phyloP scores from a whole-genome alignment of 2,329 filamentous ascomycete genomes.

The Fusarium concolor region DNA sequence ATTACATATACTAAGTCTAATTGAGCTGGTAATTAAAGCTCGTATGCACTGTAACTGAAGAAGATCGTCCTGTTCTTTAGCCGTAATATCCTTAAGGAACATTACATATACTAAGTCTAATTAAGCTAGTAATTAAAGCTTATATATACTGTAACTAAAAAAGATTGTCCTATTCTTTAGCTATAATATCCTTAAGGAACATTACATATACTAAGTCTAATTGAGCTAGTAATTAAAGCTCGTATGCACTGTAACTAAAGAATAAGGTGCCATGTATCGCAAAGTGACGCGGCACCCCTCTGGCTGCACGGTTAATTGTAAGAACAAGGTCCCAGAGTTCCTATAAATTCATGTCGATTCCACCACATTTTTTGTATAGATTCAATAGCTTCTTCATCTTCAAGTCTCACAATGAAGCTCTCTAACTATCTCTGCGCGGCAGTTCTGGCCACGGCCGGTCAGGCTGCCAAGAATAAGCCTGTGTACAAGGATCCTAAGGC shows the following conservation, averaged over 20 bases:
- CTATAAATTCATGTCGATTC: slow-evolving; percentile 32
- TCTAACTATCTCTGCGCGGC: slow-evolving; percentile 41
- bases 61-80: slow-evolving; percentile 19
- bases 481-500: slow-evolving; percentile 73
- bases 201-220: not conserved
- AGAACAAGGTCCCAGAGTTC: not conserved
- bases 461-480: slow-evolving; percentile 49
- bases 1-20: not conserved
- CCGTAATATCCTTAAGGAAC: not conserved
- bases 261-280: slow-evolving; percentile 1
- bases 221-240: slow-evolving; percentile 2
- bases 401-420: slow-evolving; percentile 47
- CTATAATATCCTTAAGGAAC: not conserved
- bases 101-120: not conserved
- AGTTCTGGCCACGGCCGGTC: slow-evolving; percentile 39
- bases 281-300: not conserved
- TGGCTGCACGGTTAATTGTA: slow-evolving; percentile 39
- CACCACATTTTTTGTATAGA: not conserved
- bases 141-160: slow-evolving; percentile 5
- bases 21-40: slow-evolving; percentile 2
- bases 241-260: slow-evolving; percentile 8
- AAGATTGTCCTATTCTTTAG: slow-evolving; percentile 17
- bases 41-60: slow-evolving; percentile 8
- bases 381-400: slow-evolving; percentile 14
- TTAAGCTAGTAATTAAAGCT: slow-evolving; percentile 1